phyloP scores from a whole-genome alignment of 192 early-diverging fungal species.

The Podila minutissima region DNA sequence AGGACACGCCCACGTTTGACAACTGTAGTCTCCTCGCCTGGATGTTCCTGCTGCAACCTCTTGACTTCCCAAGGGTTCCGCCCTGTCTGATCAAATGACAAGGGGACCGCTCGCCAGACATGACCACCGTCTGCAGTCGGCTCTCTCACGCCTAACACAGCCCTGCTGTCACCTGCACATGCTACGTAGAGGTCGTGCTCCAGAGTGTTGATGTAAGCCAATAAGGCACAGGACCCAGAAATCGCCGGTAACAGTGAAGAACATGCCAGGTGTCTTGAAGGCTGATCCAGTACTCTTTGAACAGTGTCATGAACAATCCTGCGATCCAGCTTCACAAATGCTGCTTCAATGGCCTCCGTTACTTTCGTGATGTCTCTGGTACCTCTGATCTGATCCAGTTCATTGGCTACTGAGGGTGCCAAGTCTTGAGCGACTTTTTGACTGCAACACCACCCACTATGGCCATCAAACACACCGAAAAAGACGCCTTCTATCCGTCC shows the following conservation, averaged over 20 bases:
- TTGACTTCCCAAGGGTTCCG: slow-evolving; percentile 60
- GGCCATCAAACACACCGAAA: slow-evolving; percentile 64
- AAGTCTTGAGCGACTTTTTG: slow-evolving; percentile 54
- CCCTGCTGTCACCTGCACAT: slow-evolving; percentile 63
- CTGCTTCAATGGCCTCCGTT: slow-evolving; percentile 43
- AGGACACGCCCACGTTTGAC: slow-evolving; percentile 67
- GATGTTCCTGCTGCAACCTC: slow-evolving; percentile 73
- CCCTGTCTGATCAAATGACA: slow-evolving; percentile 74
- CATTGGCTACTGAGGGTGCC: slow-evolving; percentile 55
- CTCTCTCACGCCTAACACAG: slow-evolving; percentile 56
- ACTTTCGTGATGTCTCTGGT: not conserved
- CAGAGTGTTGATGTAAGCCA: slow-evolving; percentile 58
- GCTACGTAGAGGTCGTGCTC: slow-evolving; percentile 60
- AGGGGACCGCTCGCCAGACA: slow-evolving; percentile 61
- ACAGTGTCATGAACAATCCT: slow-evolving; percentile 57
- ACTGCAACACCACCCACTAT: slow-evolving; percentile 60
- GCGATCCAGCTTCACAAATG: slow-evolving; percentile 59
- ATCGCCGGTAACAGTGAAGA: slow-evolving; percentile 51
- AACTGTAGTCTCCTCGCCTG: slow-evolving; percentile 72
- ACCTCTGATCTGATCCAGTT: slow-evolving; percentile 34
- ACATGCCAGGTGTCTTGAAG: slow-evolving; percentile 28
- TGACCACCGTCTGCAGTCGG: slow-evolving; percentile 41
- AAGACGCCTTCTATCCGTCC: slow-evolving; percentile 49
- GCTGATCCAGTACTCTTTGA: slow-evolving; percentile 42
- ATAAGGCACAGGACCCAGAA: slow-evolving; percentile 62